A percentile compares a stretch with the other conserved stretches of the same genome.
Conservation (phyloP, 2,329 filamentous ascomycete genomes). For the Rhynchosporium graminicola region DNA sequence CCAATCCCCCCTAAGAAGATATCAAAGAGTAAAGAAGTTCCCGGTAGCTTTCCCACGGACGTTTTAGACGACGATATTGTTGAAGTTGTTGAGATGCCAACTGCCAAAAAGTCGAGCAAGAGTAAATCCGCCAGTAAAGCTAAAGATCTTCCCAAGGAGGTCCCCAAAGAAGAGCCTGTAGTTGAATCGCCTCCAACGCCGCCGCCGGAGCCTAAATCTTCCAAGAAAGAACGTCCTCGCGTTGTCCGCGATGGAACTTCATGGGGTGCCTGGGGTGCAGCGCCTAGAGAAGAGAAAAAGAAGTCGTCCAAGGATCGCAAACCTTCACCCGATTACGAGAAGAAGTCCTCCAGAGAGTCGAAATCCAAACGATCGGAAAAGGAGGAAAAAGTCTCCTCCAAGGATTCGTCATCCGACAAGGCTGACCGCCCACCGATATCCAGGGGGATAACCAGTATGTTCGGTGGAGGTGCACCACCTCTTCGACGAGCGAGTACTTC, state of each 20-base stretch:
- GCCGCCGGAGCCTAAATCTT: constrained; percentile 49
- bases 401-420: constrained; percentile 68
- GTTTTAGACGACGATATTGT: constrained; percentile 24
- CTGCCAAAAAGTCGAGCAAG: constrained; percentile 46
- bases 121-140: constrained; percentile 44
- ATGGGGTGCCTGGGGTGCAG: constrained; percentile 75
- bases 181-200: constrained; percentile 38
- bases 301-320: constrained; percentile 40
- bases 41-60: constrained; percentile 56
- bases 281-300: constrained; percentile 46
- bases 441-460: constrained; percentile 60
- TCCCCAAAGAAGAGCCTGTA: constrained; percentile 17
- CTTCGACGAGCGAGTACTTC: constrained; percentile 59
- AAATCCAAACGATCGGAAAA: constrained; percentile 61
- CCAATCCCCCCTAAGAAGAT: constrained; percentile 42
- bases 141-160: constrained; percentile 32
- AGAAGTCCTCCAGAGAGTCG: constrained; percentile 49
- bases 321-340: constrained; percentile 32
- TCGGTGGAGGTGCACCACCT: constrained; percentile 66
- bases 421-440: constrained; percentile 47
- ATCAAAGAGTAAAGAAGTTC: constrained; percentile 47
- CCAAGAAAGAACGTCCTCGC: constrained; percentile 75
- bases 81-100: constrained; percentile 25
- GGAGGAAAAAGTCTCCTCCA: constrained; percentile 64
- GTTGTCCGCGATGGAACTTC: constrained; percentile 68